phyloP scores from a whole-genome alignment of 1,284 basidiomycete genomes.

The Gymnopus androsaceus region DNA sequence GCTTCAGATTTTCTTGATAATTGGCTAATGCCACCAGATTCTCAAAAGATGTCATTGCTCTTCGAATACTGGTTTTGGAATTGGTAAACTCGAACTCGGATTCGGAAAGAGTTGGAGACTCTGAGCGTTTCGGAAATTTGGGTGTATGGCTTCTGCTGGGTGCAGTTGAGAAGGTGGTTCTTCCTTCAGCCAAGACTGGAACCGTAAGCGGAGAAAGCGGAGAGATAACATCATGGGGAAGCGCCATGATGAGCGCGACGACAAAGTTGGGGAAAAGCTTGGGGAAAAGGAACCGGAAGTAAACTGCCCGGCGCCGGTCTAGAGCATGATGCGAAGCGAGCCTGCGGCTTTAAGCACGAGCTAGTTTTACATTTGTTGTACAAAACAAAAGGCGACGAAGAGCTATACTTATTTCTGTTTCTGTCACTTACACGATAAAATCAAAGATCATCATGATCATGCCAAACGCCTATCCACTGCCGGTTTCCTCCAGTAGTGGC shows the following conservation, averaged over 20 bases:
- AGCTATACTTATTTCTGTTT: too few relatives aligned
- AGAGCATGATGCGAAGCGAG: too few relatives aligned
- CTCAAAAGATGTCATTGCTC: constrained; percentile 73
- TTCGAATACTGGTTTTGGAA: constrained; percentile 29
- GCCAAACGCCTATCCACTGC: too few relatives aligned
- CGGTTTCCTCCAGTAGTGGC: too few relatives aligned
- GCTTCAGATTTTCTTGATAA: constrained; percentile 63
- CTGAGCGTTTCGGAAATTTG: constrained; percentile 3
- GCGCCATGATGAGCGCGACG: neutral
- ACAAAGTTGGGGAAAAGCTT: too few relatives aligned
- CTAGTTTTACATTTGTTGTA: too few relatives aligned
- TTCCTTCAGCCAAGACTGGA: constrained; percentile 8
- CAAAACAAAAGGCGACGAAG: too few relatives aligned
- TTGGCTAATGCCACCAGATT: constrained; percentile 80
- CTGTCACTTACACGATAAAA: too few relatives aligned
- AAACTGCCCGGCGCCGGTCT: too few relatives aligned
- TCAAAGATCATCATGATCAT: too few relatives aligned
- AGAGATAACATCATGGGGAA: neutral
- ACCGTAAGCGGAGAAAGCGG: constrained; percentile 7
- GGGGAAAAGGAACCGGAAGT: too few relatives aligned
- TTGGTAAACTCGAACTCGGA: constrained; percentile 12
- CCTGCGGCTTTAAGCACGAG: too few relatives aligned
- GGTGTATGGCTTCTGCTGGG: constrained; percentile 14
- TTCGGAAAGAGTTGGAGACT: constrained; percentile 7
- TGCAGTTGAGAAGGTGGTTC: constrained; percentile 16